Base-by-base conservation (phyloP, 331 rosid genomes). In the Stylosanthes scabra region DNA sequence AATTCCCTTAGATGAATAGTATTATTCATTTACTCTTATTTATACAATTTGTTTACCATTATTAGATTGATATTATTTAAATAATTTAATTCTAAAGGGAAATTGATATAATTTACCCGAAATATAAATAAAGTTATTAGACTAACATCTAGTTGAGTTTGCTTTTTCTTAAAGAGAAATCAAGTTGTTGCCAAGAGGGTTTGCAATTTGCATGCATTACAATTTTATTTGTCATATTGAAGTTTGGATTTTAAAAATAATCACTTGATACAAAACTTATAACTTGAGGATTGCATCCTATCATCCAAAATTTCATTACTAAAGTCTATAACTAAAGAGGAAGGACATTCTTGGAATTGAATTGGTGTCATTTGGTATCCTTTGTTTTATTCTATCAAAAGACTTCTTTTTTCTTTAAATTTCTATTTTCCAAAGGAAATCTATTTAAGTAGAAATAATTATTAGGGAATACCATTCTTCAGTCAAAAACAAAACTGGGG, bases 351-450 rank as follows among this genome's bases (percentile, higher is more conserved):
- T 51, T 45, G 67, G 84, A 77, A 83, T 81, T 82, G 85, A 74
- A 77, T 79, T 68, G 79, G 84, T 81, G 78, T 74, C 83, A 80
- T 74, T 70, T 88, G 84, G 82, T 86, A 63, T 69, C 64, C 9
- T 39, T 15, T 12, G 9, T 61, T 50, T 46, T 15, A 5, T 51
- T 51, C 16, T n/a, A n/a, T 49, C 14, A 12, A 45, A 45, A 49
- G 13, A 4, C 20, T 49, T 11, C 46, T 14, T 11, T 1, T 13
- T 42, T 10, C 14, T 2, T 9, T 6, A 11, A 0, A 11, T 49
- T 67, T 1, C 10, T 1, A 9, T 12, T 40, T 51, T 51, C 62
- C 9, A 31, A 31, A n/a, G 29, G 47, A 57, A 70, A 3, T 16
- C 29, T 20, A 57, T 1, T 58, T 15, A 42, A 56, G 20, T 40